A percentile compares a stretch with the other conserved stretches of the same genome.
Evolutionary conservation across 805 yeast genomes (phyloP).

Genomic region (Myxozyma neotropica): DNA sequence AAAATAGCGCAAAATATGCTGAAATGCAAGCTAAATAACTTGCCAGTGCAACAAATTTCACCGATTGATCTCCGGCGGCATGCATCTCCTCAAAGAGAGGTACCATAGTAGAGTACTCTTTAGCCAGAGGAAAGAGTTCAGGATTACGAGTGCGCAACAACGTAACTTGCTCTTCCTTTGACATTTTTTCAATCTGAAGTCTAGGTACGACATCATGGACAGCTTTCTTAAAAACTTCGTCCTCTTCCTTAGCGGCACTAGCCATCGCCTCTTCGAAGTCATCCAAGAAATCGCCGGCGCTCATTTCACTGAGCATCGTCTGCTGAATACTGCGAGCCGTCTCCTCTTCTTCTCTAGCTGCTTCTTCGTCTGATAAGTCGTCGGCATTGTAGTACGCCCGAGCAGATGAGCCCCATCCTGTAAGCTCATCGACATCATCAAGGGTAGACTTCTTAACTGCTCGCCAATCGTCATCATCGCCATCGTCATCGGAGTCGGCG

Average conservation of each 20-base stretch:
- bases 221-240: conserved; percentile 33
- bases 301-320: conserved; percentile 71
- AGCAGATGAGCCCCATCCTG: conserved; percentile 47
- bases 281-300: conserved; percentile 73
- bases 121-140: conserved; percentile 75
- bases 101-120: conserved; percentile 56
- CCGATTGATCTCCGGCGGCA: conserved; percentile 31
- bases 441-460: conserved; percentile 40
- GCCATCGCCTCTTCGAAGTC: conserved; percentile 78
- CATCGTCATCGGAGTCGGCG: conserved; percentile 48
- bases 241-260: conserved; percentile 52
- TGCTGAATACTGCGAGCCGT: conserved; percentile 89
- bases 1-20: conserved; percentile 75
- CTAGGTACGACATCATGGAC: conserved; percentile 39
- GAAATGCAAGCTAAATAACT: conserved; percentile 78
- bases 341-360: conserved; percentile 74
- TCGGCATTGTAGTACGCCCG: conserved; percentile 40
- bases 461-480: conserved; percentile 53
- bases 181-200: conserved; percentile 54
- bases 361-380: conserved; percentile 68
- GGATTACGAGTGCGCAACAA: conserved; percentile 70
- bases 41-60: conserved; percentile 70
- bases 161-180: conserved; percentile 54
- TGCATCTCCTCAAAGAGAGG: conserved; percentile 45
- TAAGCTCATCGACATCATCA: conserved; percentile 39